Percentiles rank a stretch among this genome's conserved stretches.
These are phyloP conservation scores for Bothriochloa decipiens DNA, from an alignment of 176 grass and related monocot species.

Conservation along the genomic window DNA sequence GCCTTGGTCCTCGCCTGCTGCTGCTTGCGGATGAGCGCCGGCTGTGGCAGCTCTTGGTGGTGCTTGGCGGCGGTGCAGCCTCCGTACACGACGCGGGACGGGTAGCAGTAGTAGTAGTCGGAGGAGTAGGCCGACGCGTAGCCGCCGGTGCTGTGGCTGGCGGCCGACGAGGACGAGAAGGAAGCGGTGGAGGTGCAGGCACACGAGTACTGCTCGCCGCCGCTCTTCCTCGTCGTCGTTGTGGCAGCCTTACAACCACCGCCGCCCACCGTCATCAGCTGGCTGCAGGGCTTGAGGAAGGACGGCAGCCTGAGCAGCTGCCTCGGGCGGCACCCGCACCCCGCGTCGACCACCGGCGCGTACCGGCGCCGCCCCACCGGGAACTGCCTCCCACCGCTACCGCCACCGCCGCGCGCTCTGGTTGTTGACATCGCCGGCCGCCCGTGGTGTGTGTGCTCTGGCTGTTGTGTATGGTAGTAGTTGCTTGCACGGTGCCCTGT, in stretches of 20 bases:
- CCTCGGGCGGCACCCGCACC: conserved; percentile 52
- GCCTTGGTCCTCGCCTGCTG: background rate
- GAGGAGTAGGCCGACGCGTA: conserved; percentile 37
- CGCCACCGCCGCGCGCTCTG: conserved; percentile 3
- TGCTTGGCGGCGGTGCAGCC: background rate
- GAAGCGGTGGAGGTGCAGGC: conserved; percentile 18
- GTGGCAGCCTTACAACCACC: background rate
- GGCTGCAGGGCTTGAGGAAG: conserved; percentile 41
- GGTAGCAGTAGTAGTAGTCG: conserved; percentile 23
- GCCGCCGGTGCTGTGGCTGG: conserved; percentile 32
- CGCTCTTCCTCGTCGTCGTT: background rate
- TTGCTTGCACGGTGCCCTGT: conserved; percentile 21
- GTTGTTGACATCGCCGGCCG: background rate
- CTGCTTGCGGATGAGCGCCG: background rate
- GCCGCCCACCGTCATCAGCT: background rate
- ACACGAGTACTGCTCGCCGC: background rate
- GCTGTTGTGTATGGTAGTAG: background rate
- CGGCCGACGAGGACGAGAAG: conserved; percentile 40
- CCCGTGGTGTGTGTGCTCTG: background rate
- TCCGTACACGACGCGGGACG: conserved; percentile 5
- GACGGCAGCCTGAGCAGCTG: conserved; percentile 47
- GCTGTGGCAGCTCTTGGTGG: background rate
- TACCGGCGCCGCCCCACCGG: conserved; percentile 47
- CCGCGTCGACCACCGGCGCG: conserved; percentile 52
- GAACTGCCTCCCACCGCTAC: conserved; percentile 15